Conservation (phyloP, 2,329 filamentous ascomycete species). For the Talaromyces verruculosus region DNA sequence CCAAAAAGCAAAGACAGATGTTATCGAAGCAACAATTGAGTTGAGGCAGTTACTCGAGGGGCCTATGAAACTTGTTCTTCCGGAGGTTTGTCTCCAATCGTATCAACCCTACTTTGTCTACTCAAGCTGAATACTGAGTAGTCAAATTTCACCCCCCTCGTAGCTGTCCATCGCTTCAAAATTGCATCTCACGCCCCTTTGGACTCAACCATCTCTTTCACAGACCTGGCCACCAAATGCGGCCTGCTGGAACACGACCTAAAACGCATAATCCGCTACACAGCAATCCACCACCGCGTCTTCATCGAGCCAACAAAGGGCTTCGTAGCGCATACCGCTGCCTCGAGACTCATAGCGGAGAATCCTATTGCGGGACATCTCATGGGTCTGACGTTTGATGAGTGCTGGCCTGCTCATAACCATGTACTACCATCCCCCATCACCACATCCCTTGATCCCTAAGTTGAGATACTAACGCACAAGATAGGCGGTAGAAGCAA, state of each 20-base stretch:
- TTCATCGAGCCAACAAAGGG: constrained; percentile 20
- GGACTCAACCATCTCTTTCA: constrained; percentile 14
- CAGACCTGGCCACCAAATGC: constrained; percentile 16
- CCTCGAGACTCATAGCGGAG: constrained; percentile 19
- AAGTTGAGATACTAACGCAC: background rate
- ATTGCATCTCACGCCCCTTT: constrained; percentile 15
- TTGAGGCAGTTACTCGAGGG: constrained; percentile 19
- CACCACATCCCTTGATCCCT: background rate
- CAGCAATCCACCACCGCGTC: constrained; percentile 20
- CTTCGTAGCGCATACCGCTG: constrained; percentile 22
- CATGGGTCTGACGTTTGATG: constrained; percentile 20
- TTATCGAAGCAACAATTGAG: constrained; percentile 19
- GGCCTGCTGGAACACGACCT: constrained; percentile 16
- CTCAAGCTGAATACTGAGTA: background rate
- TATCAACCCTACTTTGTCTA: background rate
- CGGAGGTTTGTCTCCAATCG: background rate
- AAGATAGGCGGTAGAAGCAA: constrained; percentile 19
- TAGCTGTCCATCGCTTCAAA: constrained; percentile 21
- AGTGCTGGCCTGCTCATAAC: constrained; percentile 22
- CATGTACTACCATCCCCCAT: background rate
- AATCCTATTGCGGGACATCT: constrained; percentile 12
- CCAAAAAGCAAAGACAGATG: constrained; percentile 17
- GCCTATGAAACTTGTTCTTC: constrained; percentile 20
- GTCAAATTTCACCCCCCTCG: constrained; percentile 18
- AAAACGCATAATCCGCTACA: constrained; percentile 21